phyloP scores from a whole-genome alignment of 192 early-diverging fungal species.

The Obelidium mucronatum region DNA sequence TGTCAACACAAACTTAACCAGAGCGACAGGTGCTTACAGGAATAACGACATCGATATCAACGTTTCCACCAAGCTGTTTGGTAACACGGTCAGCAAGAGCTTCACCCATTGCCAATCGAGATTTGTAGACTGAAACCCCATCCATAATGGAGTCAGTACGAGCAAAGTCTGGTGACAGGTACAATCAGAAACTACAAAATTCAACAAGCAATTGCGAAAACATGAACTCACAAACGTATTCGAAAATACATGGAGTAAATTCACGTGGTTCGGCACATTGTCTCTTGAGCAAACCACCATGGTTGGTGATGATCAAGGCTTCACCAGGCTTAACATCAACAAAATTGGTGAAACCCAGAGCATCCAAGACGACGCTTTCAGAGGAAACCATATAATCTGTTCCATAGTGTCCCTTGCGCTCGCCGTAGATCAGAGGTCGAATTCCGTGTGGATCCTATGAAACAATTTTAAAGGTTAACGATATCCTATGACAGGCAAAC shows the following conservation, averaged over 20 bases:
- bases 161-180: slow-evolving; percentile 95
- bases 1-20: not conserved
- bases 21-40: slow-evolving; percentile 79
- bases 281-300: slow-evolving; percentile 71
- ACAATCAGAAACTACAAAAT: slow-evolving; percentile 35
- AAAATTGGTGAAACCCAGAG: slow-evolving; percentile 88
- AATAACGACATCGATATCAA: slow-evolving; percentile 98
- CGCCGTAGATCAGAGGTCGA: slow-evolving; percentile 93
- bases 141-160: slow-evolving; percentile 98
- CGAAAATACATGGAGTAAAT: slow-evolving; percentile 98
- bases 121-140: slow-evolving; percentile 97
- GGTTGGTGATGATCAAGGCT: slow-evolving; percentile 88
- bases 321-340: slow-evolving; percentile 93
- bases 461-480: slow-evolving; percentile 30
- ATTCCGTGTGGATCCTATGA: slow-evolving; percentile 95
- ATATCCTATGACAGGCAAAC: too few relatives aligned
- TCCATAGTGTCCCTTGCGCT: slow-evolving; percentile 71
- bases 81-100: slow-evolving; percentile 87
- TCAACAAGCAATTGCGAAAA: slow-evolving; percentile 5
- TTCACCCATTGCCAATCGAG: slow-evolving; percentile 97
- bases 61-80: slow-evolving; percentile 71
- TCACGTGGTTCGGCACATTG: slow-evolving; percentile 50
- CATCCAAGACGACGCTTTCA: slow-evolving; percentile 93
- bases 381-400: slow-evolving; percentile 99
- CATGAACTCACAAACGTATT: slow-evolving; percentile 76